Evolutionary conservation across 2,329 filamentous ascomycete species (phyloP), one percentile per base, ranked within the genome.

Genomic region (Phaeomoniella chlamydospora): DNA sequence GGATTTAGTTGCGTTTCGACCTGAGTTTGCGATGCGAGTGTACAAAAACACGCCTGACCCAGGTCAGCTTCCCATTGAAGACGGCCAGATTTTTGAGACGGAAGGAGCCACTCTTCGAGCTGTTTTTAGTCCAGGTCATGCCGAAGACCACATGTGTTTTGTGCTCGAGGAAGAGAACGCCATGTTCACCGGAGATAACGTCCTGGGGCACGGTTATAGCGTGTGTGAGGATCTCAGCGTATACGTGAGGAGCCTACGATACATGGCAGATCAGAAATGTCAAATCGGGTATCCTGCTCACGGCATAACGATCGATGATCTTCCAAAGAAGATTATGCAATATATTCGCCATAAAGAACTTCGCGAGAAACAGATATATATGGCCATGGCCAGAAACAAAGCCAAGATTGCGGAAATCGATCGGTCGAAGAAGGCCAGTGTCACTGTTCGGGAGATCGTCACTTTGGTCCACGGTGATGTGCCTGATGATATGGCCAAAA

Each of bases 171-270:
- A 86, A 44, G 67, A 87, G 50, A 67, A 80, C 39, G 78, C 79
- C 33, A 72, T 88, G 63, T 85, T 88, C 51, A 86, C 82, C 0
- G 83, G 77, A 2, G 83, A 88, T 54, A 87, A 84, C 47, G 72
- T 88, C 1, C 66, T 88, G 1, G 82, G 83, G 0, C 79, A 62
- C 32, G 62, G 62, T 0, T 56, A 48, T 12, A 53, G 48, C 18
- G 61, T 52, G 0, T 55, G 60, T 0, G 58, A 64, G 42, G 50
- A 64, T 32, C 46, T 65, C 0, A 47, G 50, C 3, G 39, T 39
- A 2, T 66, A 50, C 37, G 59, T 64, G 53, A 37, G 38, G 5
- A 52, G 43, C 4, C 47, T 64, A 4, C 43, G 43, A 2, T 45
- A 40, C 10, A 60, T 64, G 57, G 36, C 43, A 2, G 31, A 38